Evolutionary conservation across 306 rosid genomes (phyloP), one percentile per base, ranked within the genome.

Genomic region (Vicia faba): DNA sequence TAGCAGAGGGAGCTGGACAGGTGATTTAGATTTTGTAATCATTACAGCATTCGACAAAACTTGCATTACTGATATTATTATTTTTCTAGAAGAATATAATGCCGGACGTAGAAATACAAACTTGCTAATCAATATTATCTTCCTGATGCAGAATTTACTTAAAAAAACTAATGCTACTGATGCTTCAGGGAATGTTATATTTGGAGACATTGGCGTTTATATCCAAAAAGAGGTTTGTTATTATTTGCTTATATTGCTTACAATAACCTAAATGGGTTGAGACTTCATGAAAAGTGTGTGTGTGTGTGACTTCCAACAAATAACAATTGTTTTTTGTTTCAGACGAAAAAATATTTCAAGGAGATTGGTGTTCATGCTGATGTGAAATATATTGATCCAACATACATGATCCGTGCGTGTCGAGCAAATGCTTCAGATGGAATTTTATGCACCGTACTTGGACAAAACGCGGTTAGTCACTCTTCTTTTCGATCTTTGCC

Each of bases 1-100:
- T 85, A 11, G 97, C 97, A 12, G 99, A 95, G 86, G 95, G 97
- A 81, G 97, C 96, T 44, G 99, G 97, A 75, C 99, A 95, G 97
- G 97, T 88, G 58, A 74, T 74, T 82, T 62, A 23, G 54, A 53
- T 66, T 61, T 46, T 41, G 45, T 8, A 15, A 49, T 64, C 26
- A 15, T 72, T 49, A 19, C 50, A 23, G 7, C 25, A 26, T 41
- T 60, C 43, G 29, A 13, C 36, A 18, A 51, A 18, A 51, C 9
- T 14, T 61, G 41, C 38, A 45, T 29, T 55, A 19, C 36, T 33
- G 67, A 55, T 48, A 26, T 23, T 13, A 60, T 64, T 69, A 36
- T 11, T 45, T 55, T 9, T 5, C 28, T 26, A 16, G 51, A 63
- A 23, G 36, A 57, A 28, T 61, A 53, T 11, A 43, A 45, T 31